Percentiles rank a stretch among this genome's conserved stretches.
Conservation (phyloP, 2,329 filamentous ascomycete species). For the Diaporthe caulivora region DNA sequence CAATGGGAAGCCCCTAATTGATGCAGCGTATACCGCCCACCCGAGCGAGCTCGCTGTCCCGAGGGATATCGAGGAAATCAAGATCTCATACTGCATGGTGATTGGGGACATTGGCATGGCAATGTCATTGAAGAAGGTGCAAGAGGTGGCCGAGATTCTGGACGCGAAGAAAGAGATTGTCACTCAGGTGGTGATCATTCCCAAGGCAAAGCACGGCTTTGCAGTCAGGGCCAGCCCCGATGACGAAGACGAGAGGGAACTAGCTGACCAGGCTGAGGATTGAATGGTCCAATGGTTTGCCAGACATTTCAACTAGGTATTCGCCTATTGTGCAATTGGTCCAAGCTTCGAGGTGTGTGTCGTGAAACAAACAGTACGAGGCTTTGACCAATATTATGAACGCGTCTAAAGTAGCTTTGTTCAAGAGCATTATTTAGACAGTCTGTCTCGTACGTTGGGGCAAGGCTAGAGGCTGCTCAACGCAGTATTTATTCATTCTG, state of each 20-base stretch:
- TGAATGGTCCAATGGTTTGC: neutral
- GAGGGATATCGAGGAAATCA: neutral
- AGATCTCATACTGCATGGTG: neutral
- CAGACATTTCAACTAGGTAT: neutral
- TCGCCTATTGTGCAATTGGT: neutral
- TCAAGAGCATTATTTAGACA: too few relatives aligned
- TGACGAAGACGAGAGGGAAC: neutral
- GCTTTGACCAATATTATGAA: too few relatives aligned
- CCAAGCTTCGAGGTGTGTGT: too few relatives aligned
- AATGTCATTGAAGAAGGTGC: neutral
- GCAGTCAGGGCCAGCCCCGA: neutral
- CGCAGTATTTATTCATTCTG: too few relatives aligned
- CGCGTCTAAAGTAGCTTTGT: too few relatives aligned
- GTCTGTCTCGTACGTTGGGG: too few relatives aligned
- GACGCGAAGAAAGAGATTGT: neutral
- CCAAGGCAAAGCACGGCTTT: neutral
- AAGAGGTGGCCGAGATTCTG: neutral
- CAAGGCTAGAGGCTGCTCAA: too few relatives aligned
- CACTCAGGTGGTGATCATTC: neutral
- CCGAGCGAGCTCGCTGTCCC: neutral
- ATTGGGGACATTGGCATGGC: neutral
- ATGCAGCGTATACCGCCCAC: neutral
- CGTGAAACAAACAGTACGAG: too few relatives aligned
- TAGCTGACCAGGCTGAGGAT: neutral
- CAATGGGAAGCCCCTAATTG: neutral